A percentile compares a stretch with the other conserved stretches of the same genome.
Evolutionary conservation across 2,329 filamentous ascomycete species (phyloP).

Genomic region (Ophioceras dolichostomum): DNA sequence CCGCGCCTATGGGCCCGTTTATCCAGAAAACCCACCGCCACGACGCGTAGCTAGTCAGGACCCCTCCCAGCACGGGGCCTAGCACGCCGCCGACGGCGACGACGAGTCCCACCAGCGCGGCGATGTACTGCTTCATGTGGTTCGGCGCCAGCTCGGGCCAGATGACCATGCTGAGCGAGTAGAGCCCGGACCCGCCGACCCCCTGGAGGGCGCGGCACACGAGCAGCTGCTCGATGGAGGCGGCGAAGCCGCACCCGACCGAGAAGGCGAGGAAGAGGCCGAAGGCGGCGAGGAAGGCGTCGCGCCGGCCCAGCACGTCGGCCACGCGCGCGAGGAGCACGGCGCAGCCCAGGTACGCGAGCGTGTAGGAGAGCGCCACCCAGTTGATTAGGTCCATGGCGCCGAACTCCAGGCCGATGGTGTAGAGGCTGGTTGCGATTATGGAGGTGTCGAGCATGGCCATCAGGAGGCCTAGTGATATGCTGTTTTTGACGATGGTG

Average conservation of each 20-base stretch:
- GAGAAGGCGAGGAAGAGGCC: slow-evolving; percentile 44
- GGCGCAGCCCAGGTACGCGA: slow-evolving; percentile 44
- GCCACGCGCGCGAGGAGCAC: slow-evolving; percentile 41
- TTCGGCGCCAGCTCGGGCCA: slow-evolving; percentile 35
- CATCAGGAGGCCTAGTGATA: slow-evolving; percentile 41
- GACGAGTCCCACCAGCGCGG: slow-evolving; percentile 33
- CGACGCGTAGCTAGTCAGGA: slow-evolving; percentile 32
- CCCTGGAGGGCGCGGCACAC: slow-evolving; percentile 36
- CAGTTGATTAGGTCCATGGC: slow-evolving; percentile 33
- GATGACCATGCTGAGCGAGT: slow-evolving; percentile 43
- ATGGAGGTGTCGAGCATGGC: slow-evolving; percentile 49
- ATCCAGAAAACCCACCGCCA: slow-evolving; percentile 50
- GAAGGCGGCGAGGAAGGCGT: slow-evolving; percentile 36
- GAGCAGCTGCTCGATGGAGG: slow-evolving; percentile 32
- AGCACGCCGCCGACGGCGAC: slow-evolving; percentile 35
- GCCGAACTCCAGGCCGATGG: slow-evolving; percentile 39
- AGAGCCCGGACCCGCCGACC: slow-evolving; percentile 39
- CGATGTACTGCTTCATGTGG: slow-evolving; percentile 27
- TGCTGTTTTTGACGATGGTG: slow-evolving; percentile 17
- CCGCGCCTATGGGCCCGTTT: slow-evolving; percentile 38
- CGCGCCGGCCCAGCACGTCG: slow-evolving; percentile 40
- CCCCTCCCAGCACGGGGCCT: slow-evolving; percentile 37
- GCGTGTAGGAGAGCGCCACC: slow-evolving; percentile 42
- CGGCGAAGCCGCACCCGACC: slow-evolving; percentile 37
- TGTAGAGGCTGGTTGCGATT: slow-evolving; percentile 43